Conservation (phyloP, 139 green algal species). For the Chlamydomonas schloesseri region DNA sequence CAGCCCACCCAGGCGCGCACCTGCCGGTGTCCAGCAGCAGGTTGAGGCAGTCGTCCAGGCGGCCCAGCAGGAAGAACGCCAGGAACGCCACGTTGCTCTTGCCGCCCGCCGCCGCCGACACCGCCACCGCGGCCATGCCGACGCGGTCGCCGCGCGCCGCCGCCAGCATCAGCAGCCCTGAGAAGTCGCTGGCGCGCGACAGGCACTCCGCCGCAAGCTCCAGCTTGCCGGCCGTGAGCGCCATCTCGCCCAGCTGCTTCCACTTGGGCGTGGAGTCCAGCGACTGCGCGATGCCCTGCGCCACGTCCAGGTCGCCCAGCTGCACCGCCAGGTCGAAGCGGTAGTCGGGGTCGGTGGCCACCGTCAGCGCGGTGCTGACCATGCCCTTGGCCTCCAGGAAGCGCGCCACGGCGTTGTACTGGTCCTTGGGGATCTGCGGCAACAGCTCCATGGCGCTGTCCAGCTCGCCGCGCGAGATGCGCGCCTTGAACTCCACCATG, state of each 20-base stretch:
- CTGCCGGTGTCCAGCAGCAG: conserved; percentile 68
- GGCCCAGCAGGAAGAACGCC: conserved; percentile 86
- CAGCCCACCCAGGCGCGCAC: too few species aligned
- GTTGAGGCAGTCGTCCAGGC: conserved; percentile 86
- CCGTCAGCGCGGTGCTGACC: conserved; percentile 85
- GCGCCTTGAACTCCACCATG: conserved; percentile 97
- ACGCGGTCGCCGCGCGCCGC: conserved; percentile 57
- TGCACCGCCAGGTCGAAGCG: conserved; percentile 78
- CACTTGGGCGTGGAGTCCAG: conserved; percentile 89
- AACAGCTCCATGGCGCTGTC: conserved; percentile 65
- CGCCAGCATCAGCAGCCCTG: conserved; percentile 91
- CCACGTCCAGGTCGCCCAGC: conserved; percentile 88
- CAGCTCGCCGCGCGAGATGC: conserved; percentile 70
- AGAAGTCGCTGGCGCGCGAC: conserved; percentile 82
- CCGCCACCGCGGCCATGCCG: conserved; percentile 63
- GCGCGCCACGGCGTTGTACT: conserved; percentile 88
- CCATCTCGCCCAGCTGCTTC: conserved; percentile 86
- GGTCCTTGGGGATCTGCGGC: conserved; percentile 69
- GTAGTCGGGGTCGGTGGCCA: conserved; percentile 96
- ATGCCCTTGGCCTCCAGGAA: conserved; percentile 95
- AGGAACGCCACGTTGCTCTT: conserved; percentile 95
- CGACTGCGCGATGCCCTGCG: conserved; percentile 81
- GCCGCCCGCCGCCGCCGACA: conserved; percentile 56
- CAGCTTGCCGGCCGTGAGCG: conserved; percentile 63
- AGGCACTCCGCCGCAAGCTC: conserved; percentile 84